phyloP scores from a whole-genome alignment of 495 filamentous ascomycete genomes.

The Copromyces sp. region DNA sequence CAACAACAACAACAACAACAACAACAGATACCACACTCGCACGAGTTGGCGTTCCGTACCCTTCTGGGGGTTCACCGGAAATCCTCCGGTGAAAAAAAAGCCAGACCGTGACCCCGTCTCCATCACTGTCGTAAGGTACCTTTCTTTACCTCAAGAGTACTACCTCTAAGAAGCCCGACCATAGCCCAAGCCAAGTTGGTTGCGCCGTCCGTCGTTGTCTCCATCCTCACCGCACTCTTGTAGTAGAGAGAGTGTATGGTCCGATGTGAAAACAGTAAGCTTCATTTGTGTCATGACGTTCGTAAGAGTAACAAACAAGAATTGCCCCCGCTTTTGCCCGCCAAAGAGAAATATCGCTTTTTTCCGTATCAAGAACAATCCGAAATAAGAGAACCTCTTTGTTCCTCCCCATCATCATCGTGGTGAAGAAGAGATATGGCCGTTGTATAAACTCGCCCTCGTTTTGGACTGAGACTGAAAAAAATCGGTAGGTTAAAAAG shows the following conservation, averaged over 20 bases:
- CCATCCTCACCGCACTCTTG: neutral
- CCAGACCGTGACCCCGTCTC: neutral
- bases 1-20: neutral
- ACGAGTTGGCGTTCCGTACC: neutral
- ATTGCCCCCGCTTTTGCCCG: neutral
- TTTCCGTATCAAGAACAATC: neutral
- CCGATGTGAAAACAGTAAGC: neutral
- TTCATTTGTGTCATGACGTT: conserved; percentile 1
- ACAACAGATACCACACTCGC: neutral
- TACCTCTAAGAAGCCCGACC: neutral
- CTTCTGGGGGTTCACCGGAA: neutral
- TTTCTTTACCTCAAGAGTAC: neutral
- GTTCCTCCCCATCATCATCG: neutral
- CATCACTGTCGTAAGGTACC: neutral
- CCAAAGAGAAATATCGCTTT: neutral
- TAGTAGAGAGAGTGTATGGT: neutral
- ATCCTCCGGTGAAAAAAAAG: neutral
- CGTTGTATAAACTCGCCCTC: neutral
- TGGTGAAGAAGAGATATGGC: neutral
- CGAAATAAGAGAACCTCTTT: neutral
- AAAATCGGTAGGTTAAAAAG: neutral
- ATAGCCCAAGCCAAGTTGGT: neutral
- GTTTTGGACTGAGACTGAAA: neutral
- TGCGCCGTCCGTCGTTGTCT: neutral
- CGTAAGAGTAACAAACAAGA: conserved; percentile 1